Evolutionary conservation across 2,329 filamentous ascomycete species (phyloP), one percentile per base, ranked within the genome.

Genomic region (Nemania abortiva): DNA sequence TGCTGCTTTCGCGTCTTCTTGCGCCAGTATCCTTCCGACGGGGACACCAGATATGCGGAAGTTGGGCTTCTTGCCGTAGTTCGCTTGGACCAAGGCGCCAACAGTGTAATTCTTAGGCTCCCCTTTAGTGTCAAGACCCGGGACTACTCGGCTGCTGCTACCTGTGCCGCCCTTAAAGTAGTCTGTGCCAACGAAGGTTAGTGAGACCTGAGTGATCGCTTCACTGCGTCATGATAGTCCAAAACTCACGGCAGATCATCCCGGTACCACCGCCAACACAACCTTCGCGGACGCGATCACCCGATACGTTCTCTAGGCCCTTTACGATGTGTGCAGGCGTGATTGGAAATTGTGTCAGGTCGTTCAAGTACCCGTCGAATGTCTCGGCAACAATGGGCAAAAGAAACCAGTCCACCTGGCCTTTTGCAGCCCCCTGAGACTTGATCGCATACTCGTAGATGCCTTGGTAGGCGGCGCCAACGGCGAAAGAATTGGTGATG

Each of bases 81-180:
- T 92, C 54, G 87, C 85, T 77, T 91, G 89, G 2, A 90, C 87
- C 7, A 92, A 81, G 1, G 86, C 89, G 0, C 83, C 90, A 22
- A 92, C 82, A 0, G 86, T 90, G 73, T 88, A 91, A 2, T 80
- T 78, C 64, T 79, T 83, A 5, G 75, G 72, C 34, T 77, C 74
- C n/a, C 74, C 77, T n/a, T 73, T 74, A 2, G 74, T 76, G 53
- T 82, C 81, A 27, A 82, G 72, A 0, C 86, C 85, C 1, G 80
- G 78, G n/a, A 91, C 84, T 7, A 88, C 71, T 27, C 90, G 84
- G 56, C 85, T 89, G 72, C 86, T 86, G 0, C 85, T 89, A 0
- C 90, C 90, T 0, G 90, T 92, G 0, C 90, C 90, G 42, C 89
- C 90, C 76, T 91, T 91, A 81, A 88, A 90, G 70, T 85, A 85